Conservation (phyloP, 2,329 filamentous ascomycete species). For the Beauveria sp. region DNA sequence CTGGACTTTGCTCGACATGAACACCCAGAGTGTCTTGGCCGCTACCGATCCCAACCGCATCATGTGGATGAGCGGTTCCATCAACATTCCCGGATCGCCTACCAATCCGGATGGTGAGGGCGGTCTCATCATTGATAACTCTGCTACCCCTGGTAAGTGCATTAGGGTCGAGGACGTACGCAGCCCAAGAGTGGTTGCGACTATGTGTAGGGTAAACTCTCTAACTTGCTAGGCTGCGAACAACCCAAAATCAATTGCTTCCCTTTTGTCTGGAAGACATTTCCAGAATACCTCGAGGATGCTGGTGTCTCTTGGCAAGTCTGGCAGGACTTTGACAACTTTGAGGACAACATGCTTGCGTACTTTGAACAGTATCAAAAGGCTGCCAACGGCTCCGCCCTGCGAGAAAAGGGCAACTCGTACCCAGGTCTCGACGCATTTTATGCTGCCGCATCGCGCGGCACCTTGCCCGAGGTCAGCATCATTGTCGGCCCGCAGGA, state of each 20-base stretch:
- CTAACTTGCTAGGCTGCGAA: conserved; percentile 26
- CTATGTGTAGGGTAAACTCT: background rate
- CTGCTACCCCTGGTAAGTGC: conserved; percentile 17
- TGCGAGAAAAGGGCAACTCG: conserved; percentile 37
- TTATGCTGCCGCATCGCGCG: conserved; percentile 38
- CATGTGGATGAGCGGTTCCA: conserved; percentile 30
- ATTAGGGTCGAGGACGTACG: background rate
- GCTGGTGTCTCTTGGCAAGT: conserved; percentile 43
- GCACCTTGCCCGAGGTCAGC: conserved; percentile 41
- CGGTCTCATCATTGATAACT: conserved; percentile 40
- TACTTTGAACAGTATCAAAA: conserved; percentile 43
- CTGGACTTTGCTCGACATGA: conserved; percentile 31
- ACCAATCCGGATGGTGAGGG: conserved; percentile 27
- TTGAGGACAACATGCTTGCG: conserved; percentile 45
- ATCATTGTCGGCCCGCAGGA: conserved; percentile 48
- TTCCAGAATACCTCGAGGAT: conserved; percentile 39
- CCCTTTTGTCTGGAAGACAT: conserved; percentile 44
- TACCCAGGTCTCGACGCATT: conserved; percentile 40
- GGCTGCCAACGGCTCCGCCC: conserved; percentile 29
- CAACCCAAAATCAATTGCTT: conserved; percentile 38
- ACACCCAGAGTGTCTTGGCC: conserved; percentile 7
- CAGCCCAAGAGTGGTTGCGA: background rate
- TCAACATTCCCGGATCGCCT: conserved; percentile 39
- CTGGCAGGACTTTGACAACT: conserved; percentile 41
- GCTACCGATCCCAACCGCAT: conserved; percentile 41